Evolutionary conservation across 1,284 basidiomycete genomes (phyloP), one percentile per base, ranked within the genome.

Genomic region (Ustilago shanxiensis): DNA sequence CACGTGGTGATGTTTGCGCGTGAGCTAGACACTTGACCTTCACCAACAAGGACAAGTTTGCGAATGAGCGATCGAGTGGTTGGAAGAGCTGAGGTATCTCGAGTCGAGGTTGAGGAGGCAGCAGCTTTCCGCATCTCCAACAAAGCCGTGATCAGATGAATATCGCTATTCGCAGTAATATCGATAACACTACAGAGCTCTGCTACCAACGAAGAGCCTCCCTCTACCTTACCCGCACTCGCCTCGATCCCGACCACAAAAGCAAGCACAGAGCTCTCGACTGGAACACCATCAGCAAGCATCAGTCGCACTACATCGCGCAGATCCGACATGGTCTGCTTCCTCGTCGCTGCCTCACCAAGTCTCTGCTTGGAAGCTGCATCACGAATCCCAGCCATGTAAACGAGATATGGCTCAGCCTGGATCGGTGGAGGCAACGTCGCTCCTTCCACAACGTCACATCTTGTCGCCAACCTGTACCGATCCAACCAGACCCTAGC

Each of bases 161-260:
- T 29, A 10, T 72, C 65, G 16, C 47, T 22, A 44, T 2, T 24
- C 54, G 10, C 18, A n/a, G n/a, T 22, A 9, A 31, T 33, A 4
- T 50, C 28, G 22, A 60, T 49, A 22, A 69, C 18, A 31, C 52
- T 28, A 29, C 60, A 41, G 4, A 69, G 29, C 55, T 69, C 50
- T 3, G 33, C 54, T 14, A 68, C 28, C 10, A 71, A 56, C n/a
- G 31, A 33, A 5, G 51, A 28, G 14, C 60, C 60, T 5, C 60
- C 58, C 24, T 28, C 33, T 16, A 64, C 35, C 33, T 70, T 70
- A 41, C 67, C 72, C 1, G 51, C 37, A 18, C 47, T 58, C 4
- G 69, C 67, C 33, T 68, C 65, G 20, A 69, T 72, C 24, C 51
- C 60, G 16, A 77, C 44, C 18, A 77, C 47, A 24, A 77, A 77